Evolutionary conservation across 352 stramenopile genomes (phyloP), one percentile per base, ranked within the genome.

Genomic region (Phytophthora constricta): DNA sequence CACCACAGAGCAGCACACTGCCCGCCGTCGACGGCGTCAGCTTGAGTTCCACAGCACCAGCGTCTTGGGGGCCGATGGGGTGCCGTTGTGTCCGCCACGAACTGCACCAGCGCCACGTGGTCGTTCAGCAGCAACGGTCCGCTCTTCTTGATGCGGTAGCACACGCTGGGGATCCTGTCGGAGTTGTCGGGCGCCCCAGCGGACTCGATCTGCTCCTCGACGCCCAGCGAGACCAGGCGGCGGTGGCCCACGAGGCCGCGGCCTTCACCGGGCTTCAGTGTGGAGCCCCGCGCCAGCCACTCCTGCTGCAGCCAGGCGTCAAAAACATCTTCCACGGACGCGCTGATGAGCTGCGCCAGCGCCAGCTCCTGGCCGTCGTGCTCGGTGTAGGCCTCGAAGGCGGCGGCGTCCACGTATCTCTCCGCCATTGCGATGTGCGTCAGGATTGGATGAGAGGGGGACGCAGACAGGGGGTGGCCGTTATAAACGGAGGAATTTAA

Each of bases 31-130:
- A 77, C 14, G 84, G 81, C 17, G 70, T 82, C 31, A 80, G 76
- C 77, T 92, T 92, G 56, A 74, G 39, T 65, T 80, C 84, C 84
- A 91, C 45, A 84, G 43, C 31, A 87, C 78, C 25, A 91, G 78
- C 60, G 80, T 91, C 72, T 77, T 70, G 3, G 76, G 68, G 37
- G 71, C 51, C 34, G 53, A 66, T 5, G 43, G 17, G 62, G 45
- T 16, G 62, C 56, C 23, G 70, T 63, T 26, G 33, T 61, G 61
- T 88, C 80, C 3, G 70, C 68, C 41, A 88, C 72, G 49, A 87
- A 91, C 51, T 77, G 72, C 57, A 91, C 81, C n/a, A 81, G 70
- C 4, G 68, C 80, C 22, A 90, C 63, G 52, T 92, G 80, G 52
- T 87, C 68, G 26, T 72, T 68, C 19, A 87, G 37, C 16, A 83